Percentiles rank a stretch among this genome's conserved stretches.
phyloP scores from a whole-genome alignment of 805 yeast genomes.

The Lachancea thermotolerans region DNA sequence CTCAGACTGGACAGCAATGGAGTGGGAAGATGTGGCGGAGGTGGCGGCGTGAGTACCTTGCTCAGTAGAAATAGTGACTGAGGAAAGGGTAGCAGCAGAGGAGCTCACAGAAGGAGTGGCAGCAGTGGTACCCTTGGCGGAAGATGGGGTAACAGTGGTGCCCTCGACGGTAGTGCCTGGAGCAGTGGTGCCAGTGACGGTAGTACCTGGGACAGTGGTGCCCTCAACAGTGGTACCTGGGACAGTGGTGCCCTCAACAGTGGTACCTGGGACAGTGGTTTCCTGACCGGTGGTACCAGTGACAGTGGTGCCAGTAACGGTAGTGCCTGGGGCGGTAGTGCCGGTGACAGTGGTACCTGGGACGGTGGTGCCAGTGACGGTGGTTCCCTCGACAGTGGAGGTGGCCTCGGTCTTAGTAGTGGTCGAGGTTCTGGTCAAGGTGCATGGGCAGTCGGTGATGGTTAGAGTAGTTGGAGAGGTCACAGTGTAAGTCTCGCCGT shows the following conservation, averaged over 20 bases:
- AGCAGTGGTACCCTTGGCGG: constrained; percentile 10
- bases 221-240: constrained; percentile 13
- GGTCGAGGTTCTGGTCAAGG: constrained; percentile 31
- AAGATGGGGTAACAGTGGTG: background rate
- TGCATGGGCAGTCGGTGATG: constrained; percentile 83
- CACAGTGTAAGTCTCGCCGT: constrained; percentile 65
- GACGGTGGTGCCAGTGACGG: constrained; percentile 7
- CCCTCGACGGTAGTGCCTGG: constrained; percentile 13
- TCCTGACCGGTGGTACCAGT: constrained; percentile 6
- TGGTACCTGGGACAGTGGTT: constrained; percentile 15
- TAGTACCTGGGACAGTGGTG: constrained; percentile 1
- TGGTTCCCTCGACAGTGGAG: constrained; percentile 6
- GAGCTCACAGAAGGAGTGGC: constrained; percentile 13
- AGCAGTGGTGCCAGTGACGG: constrained; percentile 10
- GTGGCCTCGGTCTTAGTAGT: background rate
- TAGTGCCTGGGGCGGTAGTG: constrained; percentile 13
- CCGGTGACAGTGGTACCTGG: constrained; percentile 17
- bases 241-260: constrained; percentile 10
- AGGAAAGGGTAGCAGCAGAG: constrained; percentile 9
- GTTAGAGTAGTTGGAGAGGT: constrained; percentile 76
- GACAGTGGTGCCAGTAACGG: constrained; percentile 7
- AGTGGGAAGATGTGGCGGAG: constrained; percentile 24
- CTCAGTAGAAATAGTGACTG: constrained; percentile 8
- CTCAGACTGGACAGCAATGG: constrained; percentile 23
- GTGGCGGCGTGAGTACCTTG: background rate